These are phyloP conservation scores for Aspergillus vadensis DNA, from an alignment of 2,329 filamentous ascomycete species.

Conservation along the genomic window DNA sequence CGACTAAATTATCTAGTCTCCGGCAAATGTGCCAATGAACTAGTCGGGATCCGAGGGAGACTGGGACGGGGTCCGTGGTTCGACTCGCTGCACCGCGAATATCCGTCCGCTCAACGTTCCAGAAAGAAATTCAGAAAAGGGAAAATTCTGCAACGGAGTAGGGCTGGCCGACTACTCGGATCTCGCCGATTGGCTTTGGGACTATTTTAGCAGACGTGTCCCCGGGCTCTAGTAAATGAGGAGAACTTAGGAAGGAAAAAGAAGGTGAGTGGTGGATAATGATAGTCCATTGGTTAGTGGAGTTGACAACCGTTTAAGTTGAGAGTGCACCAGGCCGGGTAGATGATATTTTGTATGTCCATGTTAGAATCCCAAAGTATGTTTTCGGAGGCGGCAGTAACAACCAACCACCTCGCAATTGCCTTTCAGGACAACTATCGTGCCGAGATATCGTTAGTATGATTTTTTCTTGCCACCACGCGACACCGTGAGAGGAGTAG, in stretches of 20 bases:
- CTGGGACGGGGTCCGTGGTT: background rate
- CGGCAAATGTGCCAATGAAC: background rate
- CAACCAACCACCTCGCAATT: background rate
- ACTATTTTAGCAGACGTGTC: background rate
- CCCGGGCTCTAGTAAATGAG: background rate
- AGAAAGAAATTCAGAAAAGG: background rate
- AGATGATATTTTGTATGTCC: too few species aligned
- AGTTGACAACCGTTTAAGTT: too few species aligned
- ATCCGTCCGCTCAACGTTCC: background rate
- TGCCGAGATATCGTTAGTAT: background rate
- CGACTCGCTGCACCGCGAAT: background rate
- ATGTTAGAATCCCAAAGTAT: too few species aligned
- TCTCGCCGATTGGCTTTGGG: background rate
- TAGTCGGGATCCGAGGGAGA: background rate
- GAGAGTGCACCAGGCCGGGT: too few species aligned
- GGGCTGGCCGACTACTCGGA: background rate
- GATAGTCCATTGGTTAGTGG: background rate
- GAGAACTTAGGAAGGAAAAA: too few species aligned
- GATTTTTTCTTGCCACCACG: background rate
- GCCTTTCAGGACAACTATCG: background rate
- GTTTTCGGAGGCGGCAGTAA: background rate
- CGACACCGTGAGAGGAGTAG: background rate
- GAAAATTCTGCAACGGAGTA: constrained; percentile 6
- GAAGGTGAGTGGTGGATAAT: background rate
- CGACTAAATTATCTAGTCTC: background rate